These are phyloP conservation scores for Backusella australiensis DNA, from an alignment of 192 early-diverging fungal genomes.

Conservation along the genomic window DNA sequence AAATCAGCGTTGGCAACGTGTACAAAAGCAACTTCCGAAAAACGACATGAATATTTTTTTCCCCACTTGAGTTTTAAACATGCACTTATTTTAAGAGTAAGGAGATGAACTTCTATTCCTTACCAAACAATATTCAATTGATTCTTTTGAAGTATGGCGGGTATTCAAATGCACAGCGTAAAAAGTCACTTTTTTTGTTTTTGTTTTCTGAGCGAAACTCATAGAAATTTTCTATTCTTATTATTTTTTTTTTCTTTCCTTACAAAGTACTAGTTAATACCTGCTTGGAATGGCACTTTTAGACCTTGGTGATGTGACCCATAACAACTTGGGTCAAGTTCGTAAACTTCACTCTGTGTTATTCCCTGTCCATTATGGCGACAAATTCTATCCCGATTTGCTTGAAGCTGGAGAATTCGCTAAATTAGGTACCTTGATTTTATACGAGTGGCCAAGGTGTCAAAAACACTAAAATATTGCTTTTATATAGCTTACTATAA, in stretches of 20 bases:
- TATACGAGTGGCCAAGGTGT: background rate
- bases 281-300: background rate
- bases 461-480: background rate
- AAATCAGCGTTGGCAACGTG: background rate
- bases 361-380: slow-evolving; percentile 86
- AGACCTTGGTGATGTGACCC: slow-evolving; percentile 51
- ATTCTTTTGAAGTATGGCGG: background rate
- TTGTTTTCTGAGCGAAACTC: background rate
- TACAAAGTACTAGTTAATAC: background rate
- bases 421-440: slow-evolving; percentile 52
- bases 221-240: background rate
- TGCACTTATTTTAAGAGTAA: background rate
- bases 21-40: background rate
- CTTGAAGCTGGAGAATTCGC: slow-evolving; percentile 66
- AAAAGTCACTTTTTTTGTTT: slow-evolving; percentile 4
- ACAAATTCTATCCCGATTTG: slow-evolving; percentile 76
- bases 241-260: background rate
- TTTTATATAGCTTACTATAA: slow-evolving; percentile 60
- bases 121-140: background rate
- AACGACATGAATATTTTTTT: background rate
- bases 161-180: background rate
- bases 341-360: slow-evolving; percentile 72
- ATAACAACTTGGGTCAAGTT: slow-evolving; percentile 66
- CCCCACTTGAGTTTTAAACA: background rate
- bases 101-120: background rate